Evolutionary conservation across 805 yeast species (phyloP).

Genomic region (Wickerhamiella brachini): DNA sequence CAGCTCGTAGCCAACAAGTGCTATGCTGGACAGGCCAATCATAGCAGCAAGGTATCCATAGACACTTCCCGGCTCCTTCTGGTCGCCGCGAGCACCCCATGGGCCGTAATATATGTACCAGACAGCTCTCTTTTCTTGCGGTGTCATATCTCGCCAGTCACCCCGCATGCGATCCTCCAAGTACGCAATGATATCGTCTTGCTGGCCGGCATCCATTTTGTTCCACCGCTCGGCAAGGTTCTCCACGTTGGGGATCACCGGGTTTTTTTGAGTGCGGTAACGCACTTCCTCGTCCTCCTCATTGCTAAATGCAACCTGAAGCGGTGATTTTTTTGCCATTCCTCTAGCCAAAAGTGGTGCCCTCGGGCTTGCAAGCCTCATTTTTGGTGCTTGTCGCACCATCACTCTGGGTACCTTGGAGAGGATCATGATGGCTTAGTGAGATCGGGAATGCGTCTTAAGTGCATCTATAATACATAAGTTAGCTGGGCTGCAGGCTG

Average conservation of each 20-base stretch:
- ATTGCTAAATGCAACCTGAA: conserved; percentile 17
- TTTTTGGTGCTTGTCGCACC: neutral
- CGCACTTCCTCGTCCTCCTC: conserved; percentile 18
- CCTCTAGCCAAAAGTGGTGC: neutral
- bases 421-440: neutral
- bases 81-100: conserved; percentile 25
- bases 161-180: conserved; percentile 25
- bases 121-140: conserved; percentile 24
- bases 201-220: conserved; percentile 24
- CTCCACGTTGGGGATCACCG: conserved; percentile 22
- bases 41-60: conserved; percentile 15
- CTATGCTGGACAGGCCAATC: conserved; percentile 13
- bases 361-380: no score
- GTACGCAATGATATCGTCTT: conserved; percentile 25
- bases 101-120: conserved; percentile 24
- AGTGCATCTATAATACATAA: neutral
- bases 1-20: conserved; percentile 18
- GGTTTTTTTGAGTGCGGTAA: conserved; percentile 20
- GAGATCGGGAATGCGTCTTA: neutral
- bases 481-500: neutral
- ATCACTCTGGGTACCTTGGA: neutral
- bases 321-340: conserved; percentile 10
- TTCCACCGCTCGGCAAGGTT: conserved; percentile 22
- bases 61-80: conserved; percentile 13
- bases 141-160: conserved; percentile 22